These are phyloP conservation scores for Pilasporangium apinafurcum DNA, from an alignment of 352 stramenopile species.

Conservation along the genomic window DNA sequence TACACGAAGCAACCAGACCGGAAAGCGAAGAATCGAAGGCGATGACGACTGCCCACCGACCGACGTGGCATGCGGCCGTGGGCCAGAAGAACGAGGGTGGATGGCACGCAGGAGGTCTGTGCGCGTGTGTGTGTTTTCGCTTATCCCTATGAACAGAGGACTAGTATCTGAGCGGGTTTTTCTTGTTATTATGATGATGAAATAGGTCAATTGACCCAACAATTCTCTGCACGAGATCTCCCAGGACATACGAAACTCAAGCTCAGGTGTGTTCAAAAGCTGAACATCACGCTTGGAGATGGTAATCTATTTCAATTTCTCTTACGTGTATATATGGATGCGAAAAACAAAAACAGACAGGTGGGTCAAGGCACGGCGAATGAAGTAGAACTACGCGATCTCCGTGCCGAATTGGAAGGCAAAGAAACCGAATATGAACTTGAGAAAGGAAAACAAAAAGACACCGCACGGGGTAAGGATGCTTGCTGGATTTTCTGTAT, in stretches of 20 bases:
- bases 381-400: slow-evolving; percentile 68
- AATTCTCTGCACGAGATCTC: slow-evolving; percentile 78
- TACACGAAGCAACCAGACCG: background rate
- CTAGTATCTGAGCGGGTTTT: background rate
- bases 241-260: slow-evolving; percentile 81
- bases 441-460: slow-evolving; percentile 67
- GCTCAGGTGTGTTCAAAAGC: slow-evolving; percentile 61
- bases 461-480: slow-evolving; percentile 67
- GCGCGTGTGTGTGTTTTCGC: background rate
- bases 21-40: background rate
- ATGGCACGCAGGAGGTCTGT: slow-evolving; percentile 70
- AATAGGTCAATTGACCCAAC: slow-evolving; percentile 65
- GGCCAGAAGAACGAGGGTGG: slow-evolving; percentile 83
- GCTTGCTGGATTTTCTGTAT: slow-evolving; percentile 22
- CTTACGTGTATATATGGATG: too few relatives aligned
- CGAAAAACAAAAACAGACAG: slow-evolving; percentile 29
- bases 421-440: slow-evolving; percentile 71
- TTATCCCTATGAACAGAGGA: background rate
- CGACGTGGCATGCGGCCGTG: slow-evolving; percentile 82
- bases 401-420: slow-evolving; percentile 67
- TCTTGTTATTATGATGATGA: background rate
- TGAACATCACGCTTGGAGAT: too few relatives aligned
- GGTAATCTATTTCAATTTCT: too few relatives aligned
- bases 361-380: slow-evolving; percentile 76
- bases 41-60: slow-evolving; percentile 85